These are phyloP conservation scores for Herpetomonas samuelpessoai DNA, from an alignment of 208 protist species.

Conservation along the genomic window DNA sequence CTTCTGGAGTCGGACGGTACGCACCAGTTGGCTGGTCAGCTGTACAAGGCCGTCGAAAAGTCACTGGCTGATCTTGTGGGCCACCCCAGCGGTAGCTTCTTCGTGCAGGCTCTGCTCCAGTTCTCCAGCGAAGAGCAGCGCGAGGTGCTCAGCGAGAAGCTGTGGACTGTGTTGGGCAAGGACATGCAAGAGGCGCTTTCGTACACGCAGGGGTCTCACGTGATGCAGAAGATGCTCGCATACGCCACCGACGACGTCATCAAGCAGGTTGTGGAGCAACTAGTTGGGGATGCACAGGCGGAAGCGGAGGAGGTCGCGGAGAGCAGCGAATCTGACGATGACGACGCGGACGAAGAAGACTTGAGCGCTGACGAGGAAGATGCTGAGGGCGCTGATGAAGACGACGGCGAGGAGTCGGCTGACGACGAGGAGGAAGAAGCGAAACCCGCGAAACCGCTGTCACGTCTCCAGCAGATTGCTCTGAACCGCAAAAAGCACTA, in stretches of 20 bases:
- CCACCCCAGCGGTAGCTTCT: conserved; percentile 57
- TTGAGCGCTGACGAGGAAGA: too few relatives aligned
- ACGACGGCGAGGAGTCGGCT: conserved; percentile 24
- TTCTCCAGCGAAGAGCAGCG: conserved; percentile 32
- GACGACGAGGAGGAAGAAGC: conserved; percentile 17
- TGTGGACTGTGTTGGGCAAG: conserved; percentile 3
- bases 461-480: conserved; percentile 52
- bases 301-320: conserved; percentile 16
- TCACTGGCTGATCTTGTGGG: conserved; percentile 44
- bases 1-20: conserved; percentile 53
- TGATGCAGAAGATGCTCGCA: conserved; percentile 84
- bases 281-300: conserved; percentile 24
- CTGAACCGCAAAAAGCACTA: conserved; percentile 69
- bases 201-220: conserved; percentile 73
- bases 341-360: conserved; percentile 37
- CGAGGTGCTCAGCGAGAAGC: conserved; percentile 32
- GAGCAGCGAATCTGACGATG: conserved; percentile 15
- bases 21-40: conserved; percentile 8
- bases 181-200: conserved; percentile 53
- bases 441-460: conserved; percentile 22
- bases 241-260: conserved; percentile 67
- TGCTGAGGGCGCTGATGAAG: too few relatives aligned
- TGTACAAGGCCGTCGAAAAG: conserved; percentile 32
- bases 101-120: conserved; percentile 77
- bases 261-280: conserved; percentile 33